phyloP scores from a whole-genome alignment of 345 rosid species.

The Bruguiera parviflora region DNA sequence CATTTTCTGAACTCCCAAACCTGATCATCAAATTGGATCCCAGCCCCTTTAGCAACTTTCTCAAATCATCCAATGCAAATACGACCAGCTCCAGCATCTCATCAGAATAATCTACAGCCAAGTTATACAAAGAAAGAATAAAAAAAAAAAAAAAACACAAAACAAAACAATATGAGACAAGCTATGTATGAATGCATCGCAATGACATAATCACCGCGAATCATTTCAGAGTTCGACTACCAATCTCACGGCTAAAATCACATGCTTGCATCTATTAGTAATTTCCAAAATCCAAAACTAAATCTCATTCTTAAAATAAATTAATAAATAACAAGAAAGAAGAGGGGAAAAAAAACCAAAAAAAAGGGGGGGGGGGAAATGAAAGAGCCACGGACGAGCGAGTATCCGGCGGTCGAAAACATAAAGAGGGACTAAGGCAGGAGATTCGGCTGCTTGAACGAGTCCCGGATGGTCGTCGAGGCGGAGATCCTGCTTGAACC shows the following conservation, averaged over 20 bases:
- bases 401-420: conserved; percentile 77
- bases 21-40: conserved; percentile 80
- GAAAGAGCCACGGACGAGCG: conserved; percentile 40
- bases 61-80: conserved; percentile 61
- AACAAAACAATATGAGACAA: not conserved
- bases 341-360: too few species aligned
- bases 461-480: conserved; percentile 82
- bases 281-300: too few species aligned
- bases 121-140: conserved; percentile 1
- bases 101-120: conserved; percentile 59
- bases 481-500: conserved; percentile 96
- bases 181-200: too few species aligned
- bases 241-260: too few species aligned
- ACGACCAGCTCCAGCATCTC: conserved; percentile 67
- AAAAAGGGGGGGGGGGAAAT: not conserved
- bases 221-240: too few species aligned
- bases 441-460: conserved; percentile 42
- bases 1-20: conserved; percentile 62
- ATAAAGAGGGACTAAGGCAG: conserved; percentile 60
- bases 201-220: too few species aligned
- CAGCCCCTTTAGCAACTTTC: conserved; percentile 46
- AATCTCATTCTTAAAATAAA: too few species aligned
- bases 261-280: too few species aligned
- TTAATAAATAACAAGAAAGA: not conserved
- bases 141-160: not conserved